Evolutionary conservation across 2,329 filamentous ascomycete species (phyloP), one percentile per base, ranked within the genome.

Genomic region (Fusarium sp.): DNA sequence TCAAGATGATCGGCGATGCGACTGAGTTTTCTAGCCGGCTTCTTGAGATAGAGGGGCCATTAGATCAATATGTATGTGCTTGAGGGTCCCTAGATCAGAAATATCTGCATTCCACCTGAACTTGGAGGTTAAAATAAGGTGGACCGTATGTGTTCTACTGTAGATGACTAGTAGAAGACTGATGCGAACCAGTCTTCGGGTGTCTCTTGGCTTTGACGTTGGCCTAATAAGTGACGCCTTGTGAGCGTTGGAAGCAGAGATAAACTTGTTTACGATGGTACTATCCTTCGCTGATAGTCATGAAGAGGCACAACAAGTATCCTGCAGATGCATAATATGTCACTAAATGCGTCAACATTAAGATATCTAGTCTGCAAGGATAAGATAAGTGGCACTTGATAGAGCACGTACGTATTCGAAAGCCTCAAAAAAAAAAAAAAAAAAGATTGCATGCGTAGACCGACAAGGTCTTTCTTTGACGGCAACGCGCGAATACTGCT

Each of bases 61-160:
- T 60, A 44, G 24, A 38, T 49, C 32, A 24, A 34, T 49, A 38
- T 62, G 27, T 32, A 24, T 62, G 22, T 54, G 44, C 25, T 22
- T 47, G 12, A 24, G n/a, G 22, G 29, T 18, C 18, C 8, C n/a
- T 25, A 11, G n/a, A 62, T 51, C 34, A 27, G 32, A 51, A 27
- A 25, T 16, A 20, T 46, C 18, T 44, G 13, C 27, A 16, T 16
- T 16, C 11, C n/a, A 60, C 16, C 40, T n/a, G 5, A 30, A 25
- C 25, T 61, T 41, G 18, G 47, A 25, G 11, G n/a, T 53, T 13
- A 7, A n/a, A 24, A n/a, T 16, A 22, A 41, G 12, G 22, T 22
- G 24, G 24, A n/a, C 34, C 13, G n/a, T 25, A 20, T 22, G 34
- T 27, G 24, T 41, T 27, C 18, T 20, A 40, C 13, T 41, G 32